Conservation (phyloP, 169 alveolate species). For the Theileria luwenshuni region DNA sequence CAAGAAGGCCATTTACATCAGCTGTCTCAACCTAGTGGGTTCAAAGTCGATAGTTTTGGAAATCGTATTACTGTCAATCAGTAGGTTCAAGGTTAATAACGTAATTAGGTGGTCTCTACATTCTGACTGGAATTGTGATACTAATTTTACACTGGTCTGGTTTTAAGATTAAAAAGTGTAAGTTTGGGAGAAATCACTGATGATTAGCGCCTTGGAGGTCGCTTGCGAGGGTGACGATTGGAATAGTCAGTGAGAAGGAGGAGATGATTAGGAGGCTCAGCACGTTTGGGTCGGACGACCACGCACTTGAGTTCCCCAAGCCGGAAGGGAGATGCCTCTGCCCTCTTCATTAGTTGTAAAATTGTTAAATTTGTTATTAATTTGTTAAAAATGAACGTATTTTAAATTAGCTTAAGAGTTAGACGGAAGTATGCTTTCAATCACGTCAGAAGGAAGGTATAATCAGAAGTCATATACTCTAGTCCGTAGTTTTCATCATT, state of each 20-base stretch:
- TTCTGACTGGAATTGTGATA: slow-evolving; percentile 43
- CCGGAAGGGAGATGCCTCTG: slow-evolving; percentile 43
- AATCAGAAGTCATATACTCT: slow-evolving; percentile 72
- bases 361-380: slow-evolving; percentile 5
- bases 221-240: slow-evolving; percentile 17
- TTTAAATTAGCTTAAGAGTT: no score
- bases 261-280: slow-evolving; percentile 6
- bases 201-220: slow-evolving; percentile 64
- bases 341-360: slow-evolving; percentile 66
- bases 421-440: no score
- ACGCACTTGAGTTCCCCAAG: slow-evolving; percentile 15
- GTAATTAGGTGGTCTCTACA: slow-evolving; percentile 27
- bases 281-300: slow-evolving; percentile 14
- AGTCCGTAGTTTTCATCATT: slow-evolving; percentile 72
- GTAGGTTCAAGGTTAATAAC: background rate
- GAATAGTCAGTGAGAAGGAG: slow-evolving; percentile 1
- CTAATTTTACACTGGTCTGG: slow-evolving; percentile 23
- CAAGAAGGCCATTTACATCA: slow-evolving; percentile 36
- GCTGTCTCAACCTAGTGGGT: slow-evolving; percentile 47
- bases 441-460: slow-evolving; percentile 50
- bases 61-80: slow-evolving; percentile 25
- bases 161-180: slow-evolving; percentile 41
- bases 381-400: background rate
- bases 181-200: background rate
- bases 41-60: slow-evolving; percentile 36